phyloP scores from a whole-genome alignment of 75 land plant species.

The Azolla pinnata region DNA sequence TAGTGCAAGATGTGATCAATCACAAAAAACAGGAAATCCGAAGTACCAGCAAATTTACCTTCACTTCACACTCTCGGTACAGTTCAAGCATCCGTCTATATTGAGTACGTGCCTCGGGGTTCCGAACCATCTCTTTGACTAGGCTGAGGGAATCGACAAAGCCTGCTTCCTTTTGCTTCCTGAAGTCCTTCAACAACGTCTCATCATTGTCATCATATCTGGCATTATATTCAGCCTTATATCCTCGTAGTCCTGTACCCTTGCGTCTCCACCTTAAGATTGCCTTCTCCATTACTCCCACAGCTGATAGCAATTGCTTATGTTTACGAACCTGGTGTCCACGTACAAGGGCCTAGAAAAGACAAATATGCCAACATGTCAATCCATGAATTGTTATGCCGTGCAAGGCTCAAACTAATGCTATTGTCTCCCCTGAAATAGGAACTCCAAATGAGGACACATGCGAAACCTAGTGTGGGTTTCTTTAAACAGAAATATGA shows the following conservation, averaged over 20 bases:
- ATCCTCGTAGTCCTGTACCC: conserved; percentile 78
- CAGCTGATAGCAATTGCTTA: conserved; percentile 67
- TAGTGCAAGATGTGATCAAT: no score
- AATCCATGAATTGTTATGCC: no score
- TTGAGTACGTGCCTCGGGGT: conserved; percentile 68
- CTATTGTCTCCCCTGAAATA: no score
- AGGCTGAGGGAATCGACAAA: conserved; percentile 60
- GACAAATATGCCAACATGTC: no score
- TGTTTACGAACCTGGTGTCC: conserved; percentile 87
- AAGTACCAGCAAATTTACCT: conserved; percentile 22
- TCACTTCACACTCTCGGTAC: conserved; percentile 42
- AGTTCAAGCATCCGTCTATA: conserved; percentile 72
- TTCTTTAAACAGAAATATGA: no score
- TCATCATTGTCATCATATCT: conserved; percentile 48
- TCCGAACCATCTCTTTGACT: conserved; percentile 73
- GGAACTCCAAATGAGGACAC: no score
- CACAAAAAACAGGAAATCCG: no score
- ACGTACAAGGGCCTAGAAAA: conserved; percentile 74
- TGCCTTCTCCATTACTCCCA: conserved; percentile 74
- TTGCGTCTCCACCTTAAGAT: conserved; percentile 81
- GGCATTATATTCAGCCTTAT: conserved; percentile 38
- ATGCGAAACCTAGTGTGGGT: no score
- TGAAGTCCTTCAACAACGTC: conserved; percentile 46
- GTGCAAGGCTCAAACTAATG: no score
- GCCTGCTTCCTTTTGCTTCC: conserved; percentile 62